Evolutionary conservation across 139 green algal genomes (phyloP).

Genomic region (Chlorella vulgaris): DNA sequence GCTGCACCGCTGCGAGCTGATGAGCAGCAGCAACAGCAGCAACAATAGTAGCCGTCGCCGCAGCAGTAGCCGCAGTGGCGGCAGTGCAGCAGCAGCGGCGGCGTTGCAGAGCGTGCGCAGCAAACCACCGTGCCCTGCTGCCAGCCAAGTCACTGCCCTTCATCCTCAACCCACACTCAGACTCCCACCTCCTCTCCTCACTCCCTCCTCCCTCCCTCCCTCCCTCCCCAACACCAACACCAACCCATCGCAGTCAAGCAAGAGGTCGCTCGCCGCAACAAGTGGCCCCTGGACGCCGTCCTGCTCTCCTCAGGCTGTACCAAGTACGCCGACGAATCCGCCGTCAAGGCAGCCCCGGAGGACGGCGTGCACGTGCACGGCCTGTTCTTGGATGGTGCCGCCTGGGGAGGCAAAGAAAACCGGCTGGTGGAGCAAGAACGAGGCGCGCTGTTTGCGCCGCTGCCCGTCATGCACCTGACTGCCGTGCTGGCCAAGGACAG

Average conservation of each 20-base stretch:
- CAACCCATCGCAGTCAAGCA: conserved; percentile 92
- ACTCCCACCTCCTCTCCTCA: neutral
- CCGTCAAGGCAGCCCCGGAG: conserved; percentile 73
- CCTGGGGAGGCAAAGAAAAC: conserved; percentile 87
- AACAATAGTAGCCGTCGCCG: no score
- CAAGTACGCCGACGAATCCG: conserved; percentile 77
- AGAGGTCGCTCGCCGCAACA: conserved; percentile 80
- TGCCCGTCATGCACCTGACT: conserved; percentile 77
- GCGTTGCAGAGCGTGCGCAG: no score
- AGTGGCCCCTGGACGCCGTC: conserved; percentile 95
- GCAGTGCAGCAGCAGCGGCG: no score
- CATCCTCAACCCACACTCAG: no score
- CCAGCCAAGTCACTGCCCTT: no score
- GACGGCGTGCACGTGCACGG: conserved; percentile 96
- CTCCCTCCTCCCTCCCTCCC: neutral
- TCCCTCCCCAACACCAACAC: no score
- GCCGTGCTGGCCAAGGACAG: conserved; percentile 73
- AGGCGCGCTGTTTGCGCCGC: conserved; percentile 67
- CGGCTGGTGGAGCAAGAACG: conserved; percentile 73
- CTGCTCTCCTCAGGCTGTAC: conserved; percentile 90
- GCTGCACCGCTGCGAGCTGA: no score
- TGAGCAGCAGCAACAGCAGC: no score
- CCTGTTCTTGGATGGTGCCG: conserved; percentile 92
- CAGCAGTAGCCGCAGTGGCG: no score
- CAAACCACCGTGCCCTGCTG: no score